A percentile compares a stretch with the other conserved stretches of the same genome.
phyloP scores from a whole-genome alignment of 768 basidiomycete species.

The Melanogaster broomeanus region DNA sequence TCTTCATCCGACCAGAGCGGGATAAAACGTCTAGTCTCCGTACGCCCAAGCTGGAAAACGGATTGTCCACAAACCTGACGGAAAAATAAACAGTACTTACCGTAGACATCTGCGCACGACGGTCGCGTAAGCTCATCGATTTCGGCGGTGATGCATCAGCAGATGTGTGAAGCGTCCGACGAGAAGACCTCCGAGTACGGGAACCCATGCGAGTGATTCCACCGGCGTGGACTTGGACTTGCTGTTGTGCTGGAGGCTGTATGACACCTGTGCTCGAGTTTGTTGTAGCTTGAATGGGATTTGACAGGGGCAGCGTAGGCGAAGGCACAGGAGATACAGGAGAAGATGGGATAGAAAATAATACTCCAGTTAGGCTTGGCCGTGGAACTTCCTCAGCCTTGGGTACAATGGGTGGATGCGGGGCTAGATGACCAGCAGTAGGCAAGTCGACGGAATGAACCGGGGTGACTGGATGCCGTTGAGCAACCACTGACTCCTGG shows the following conservation, averaged over 20 bases:
- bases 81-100: constrained; percentile 16
- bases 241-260: neutral
- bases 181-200: too few relatives aligned
- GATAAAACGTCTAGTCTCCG: constrained; percentile 30
- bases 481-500: neutral
- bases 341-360: constrained; percentile 16
- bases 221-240: neutral
- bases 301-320: neutral
- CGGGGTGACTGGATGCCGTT: neutral
- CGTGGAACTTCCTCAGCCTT: constrained; percentile 19
- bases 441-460: neutral
- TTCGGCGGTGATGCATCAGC: constrained; percentile 16
- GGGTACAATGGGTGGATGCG: neutral
- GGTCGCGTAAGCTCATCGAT: constrained; percentile 33
- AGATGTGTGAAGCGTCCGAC: neutral
- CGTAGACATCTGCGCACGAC: constrained; percentile 29
- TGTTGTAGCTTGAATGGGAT: neutral
- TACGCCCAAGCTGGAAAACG: constrained; percentile 23
- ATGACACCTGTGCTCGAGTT: neutral
- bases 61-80: neutral
- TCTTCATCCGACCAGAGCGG: constrained; percentile 35
- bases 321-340: constrained; percentile 15
- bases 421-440: neutral
- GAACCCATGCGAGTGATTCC: neutral
- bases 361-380: constrained; percentile 1